Percentiles rank a stretch among this genome's conserved stretches.
Conservation (phyloP, 2,329 filamentous ascomycete species). For the Ceratocystiopsis minuta region DNA sequence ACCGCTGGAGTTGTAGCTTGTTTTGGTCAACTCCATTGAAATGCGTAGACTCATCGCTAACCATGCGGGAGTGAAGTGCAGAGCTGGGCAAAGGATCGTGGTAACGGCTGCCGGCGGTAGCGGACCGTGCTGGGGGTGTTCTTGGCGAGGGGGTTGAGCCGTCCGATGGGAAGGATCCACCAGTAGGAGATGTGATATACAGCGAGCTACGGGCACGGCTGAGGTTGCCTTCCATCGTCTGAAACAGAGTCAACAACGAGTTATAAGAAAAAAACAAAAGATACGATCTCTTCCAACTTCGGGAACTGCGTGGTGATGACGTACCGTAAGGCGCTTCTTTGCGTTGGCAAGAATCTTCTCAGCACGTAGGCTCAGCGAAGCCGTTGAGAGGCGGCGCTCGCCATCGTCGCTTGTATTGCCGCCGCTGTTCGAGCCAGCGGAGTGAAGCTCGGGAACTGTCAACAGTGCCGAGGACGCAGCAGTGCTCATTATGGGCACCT, state of each 20-base stretch:
- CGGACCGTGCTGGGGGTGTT: constrained; percentile 20
- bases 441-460: constrained; percentile 11
- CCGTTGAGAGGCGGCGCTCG: constrained; percentile 17
- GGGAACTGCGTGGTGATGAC: constrained; percentile 13
- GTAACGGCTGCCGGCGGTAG: constrained; percentile 16
- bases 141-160: constrained; percentile 35
- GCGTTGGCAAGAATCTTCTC: constrained; percentile 87
- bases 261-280: background rate
- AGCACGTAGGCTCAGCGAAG: constrained; percentile 59
- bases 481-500: constrained; percentile 8
- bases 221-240: constrained; percentile 91
- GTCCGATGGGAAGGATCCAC: constrained; percentile 40
- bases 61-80: constrained; percentile 38
- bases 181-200: constrained; percentile 45
- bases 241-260: background rate
- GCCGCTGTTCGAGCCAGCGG: constrained; percentile 8
- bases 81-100: constrained; percentile 10
- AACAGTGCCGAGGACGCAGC: background rate
- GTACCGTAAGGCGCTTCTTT: constrained; percentile 70
- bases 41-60: constrained; percentile 28
- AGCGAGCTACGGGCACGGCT: constrained; percentile 54
- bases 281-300: background rate
- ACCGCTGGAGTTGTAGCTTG: constrained; percentile 28
- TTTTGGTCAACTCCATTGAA: too few species aligned
- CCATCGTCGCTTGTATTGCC: constrained; percentile 27